phyloP scores from a whole-genome alignment of 495 filamentous ascomycete genomes.

The Chaetomium fimeti region DNA sequence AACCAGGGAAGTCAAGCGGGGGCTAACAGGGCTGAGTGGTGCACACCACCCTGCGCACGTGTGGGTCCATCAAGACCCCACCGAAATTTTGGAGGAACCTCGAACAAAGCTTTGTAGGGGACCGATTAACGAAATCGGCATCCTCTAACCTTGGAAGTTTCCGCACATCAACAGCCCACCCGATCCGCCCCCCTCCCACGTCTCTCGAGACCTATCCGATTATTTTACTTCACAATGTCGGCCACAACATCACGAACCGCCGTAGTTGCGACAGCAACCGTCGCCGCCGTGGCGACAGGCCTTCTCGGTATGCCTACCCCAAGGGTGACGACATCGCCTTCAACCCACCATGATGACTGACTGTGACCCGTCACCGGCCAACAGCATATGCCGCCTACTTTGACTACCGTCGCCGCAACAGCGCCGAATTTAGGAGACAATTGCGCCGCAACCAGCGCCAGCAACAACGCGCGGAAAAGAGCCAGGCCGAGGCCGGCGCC shows the following conservation, averaged over 20 bases:
- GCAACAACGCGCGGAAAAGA: conserved; percentile 71
- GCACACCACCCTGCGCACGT: too few species aligned
- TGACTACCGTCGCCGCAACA: conserved; percentile 84
- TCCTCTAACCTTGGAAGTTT: not conserved
- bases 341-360: not conserved
- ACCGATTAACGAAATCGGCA: not conserved
- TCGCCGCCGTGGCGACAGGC: conserved; percentile 72
- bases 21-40: too few species aligned
- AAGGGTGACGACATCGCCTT: conserved; percentile 46
- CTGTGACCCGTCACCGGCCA: not conserved
- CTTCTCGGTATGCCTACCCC: conserved; percentile 58
- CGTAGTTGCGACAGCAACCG: conserved; percentile 69
- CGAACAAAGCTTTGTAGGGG: not conserved
- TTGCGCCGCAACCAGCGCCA: conserved; percentile 79
- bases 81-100: not conserved
- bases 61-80: not conserved
- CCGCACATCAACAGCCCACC: not conserved
- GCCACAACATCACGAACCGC: conserved; percentile 61
- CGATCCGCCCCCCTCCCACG: not conserved
- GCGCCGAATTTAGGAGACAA: conserved; percentile 80
- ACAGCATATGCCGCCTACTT: conserved; percentile 83
- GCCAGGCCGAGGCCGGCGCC: conserved; percentile 66
- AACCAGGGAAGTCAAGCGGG: too few species aligned
- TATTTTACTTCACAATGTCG: conserved; percentile 40
- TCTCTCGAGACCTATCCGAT: not conserved